Evolutionary conservation across 805 yeast genomes (phyloP), one percentile per base, ranked within the genome.

Genomic region (Kazachstania bromeliacearum): DNA sequence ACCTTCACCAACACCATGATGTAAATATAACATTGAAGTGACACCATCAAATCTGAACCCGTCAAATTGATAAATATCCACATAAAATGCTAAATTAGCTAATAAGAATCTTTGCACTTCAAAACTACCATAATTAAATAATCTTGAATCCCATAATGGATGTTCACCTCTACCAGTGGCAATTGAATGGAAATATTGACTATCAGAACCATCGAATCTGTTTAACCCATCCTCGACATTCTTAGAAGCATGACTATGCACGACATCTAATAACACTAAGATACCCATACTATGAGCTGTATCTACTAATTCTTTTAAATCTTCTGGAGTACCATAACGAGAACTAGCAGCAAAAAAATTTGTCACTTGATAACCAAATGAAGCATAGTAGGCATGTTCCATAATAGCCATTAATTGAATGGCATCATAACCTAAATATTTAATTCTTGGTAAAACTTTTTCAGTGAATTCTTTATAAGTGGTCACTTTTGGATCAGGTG

Each of bases 341-440:
- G 96, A 88, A 36, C 92, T 78, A 17, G 73, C 69, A 2, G 97
- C 96, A 57, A 83, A 89, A 57, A 89, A 92, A 41, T 80, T 83
- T 16, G 97, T 88, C 19, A 89, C 78, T 60, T 89, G 98, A 58
- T 89, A 89, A n/a, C 98, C 98, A 57, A 89, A 89, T 2, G 95
- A 85, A 1, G 96, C 98, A 58, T 89, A 89, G 57, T 89, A 89
- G 2, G 98, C 97, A 58, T 89, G 98, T 61, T 89, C 98, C 98
- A 89, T 89, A 30, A 89, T 73, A 0, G 98, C 96, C 98, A 89
- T 89, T 53, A 89, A 68, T 62, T 89, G 98, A 49, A 89, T 81
- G 4, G 95, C 78, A 59, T 92, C 85, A 60, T 89, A 89, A 25
- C 96, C 96, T 41, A 88, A 68, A 43, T 79, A 74, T 47, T 76